phyloP scores from a whole-genome alignment of 2,329 filamentous ascomycete species.

The Diaporthe citriasiana region DNA sequence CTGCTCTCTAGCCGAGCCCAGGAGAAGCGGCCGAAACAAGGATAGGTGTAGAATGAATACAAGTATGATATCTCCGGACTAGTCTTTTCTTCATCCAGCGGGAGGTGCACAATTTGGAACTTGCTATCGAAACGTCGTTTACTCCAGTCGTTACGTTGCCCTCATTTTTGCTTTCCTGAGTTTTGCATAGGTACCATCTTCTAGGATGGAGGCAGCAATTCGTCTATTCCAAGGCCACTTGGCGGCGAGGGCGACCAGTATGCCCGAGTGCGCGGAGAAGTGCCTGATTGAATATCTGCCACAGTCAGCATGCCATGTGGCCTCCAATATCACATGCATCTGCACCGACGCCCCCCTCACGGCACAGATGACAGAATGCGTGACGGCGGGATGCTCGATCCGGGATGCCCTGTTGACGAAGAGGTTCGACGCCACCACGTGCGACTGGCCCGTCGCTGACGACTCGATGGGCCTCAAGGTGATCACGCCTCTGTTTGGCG shows the following conservation, averaged over 20 bases:
- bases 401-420: constrained; percentile 21
- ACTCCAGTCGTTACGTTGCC: neutral
- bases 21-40: neutral
- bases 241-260: constrained; percentile 1
- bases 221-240: constrained; percentile 12
- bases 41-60: neutral
- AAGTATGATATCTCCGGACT: constrained; percentile 20
- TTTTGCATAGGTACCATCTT: neutral
- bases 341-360: constrained; percentile 21
- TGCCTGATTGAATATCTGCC: constrained; percentile 2
- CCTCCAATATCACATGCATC: constrained; percentile 26
- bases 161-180: neutral
- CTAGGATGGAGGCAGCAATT: constrained; percentile 1
- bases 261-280: constrained; percentile 12
- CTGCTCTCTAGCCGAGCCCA: constrained; percentile 5
- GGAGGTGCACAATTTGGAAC: neutral
- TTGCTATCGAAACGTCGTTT: neutral
- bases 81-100: neutral
- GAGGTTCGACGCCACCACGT: constrained; percentile 15
- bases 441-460: constrained; percentile 1
- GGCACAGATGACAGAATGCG: constrained; percentile 4
- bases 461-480: constrained; percentile 22
- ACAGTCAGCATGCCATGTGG: constrained; percentile 21
- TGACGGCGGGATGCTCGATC: constrained; percentile 7
- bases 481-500: constrained; percentile 28